Base-by-base conservation (phyloP, 805 yeast genomes). In the Candida sakaeoensis region DNA sequence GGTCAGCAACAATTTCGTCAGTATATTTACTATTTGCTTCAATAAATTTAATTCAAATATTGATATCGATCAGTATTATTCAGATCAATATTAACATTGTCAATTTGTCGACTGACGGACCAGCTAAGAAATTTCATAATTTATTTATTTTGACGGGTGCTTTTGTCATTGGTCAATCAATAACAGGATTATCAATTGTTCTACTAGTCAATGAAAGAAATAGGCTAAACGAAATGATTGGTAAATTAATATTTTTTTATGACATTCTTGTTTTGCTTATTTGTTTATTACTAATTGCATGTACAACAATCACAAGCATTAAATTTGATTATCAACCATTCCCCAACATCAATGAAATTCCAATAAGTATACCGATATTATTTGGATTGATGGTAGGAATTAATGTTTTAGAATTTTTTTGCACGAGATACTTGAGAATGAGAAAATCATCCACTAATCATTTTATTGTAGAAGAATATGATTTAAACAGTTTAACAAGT, bases 401-500 rank as follows among this genome's bases (percentile, higher is more conserved):
- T 1, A 36, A 29, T 15, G n/a, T 48, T 12, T 14, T 44, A 6
- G 33, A 31, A 17, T 39, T 46, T 22, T 15, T 35, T 19, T 42
- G 43, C 29, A 26, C 48, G 1, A 36, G 50, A 35, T 38, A 38
- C 29, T 39, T 40, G 19, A 31, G 52, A 24, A 10, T 16, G 8
- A 33, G 51, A 25, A 35, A 34, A 17, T 27, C 34, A 22, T 37
- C 46, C 1, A 47, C 37, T 6, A 32, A 35, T 25, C 28, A 29
- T 18, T 36, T 50, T 5, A 19, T 13, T 8, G 53, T 45, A 9
- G 53, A 52, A 34, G 47, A 41, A 29, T 39, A 48, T 8, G 43
- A 50, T 36, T 35, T 52, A 17, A 33, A 12, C 12, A 25, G 24
- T 9, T 36, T 52, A 15, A 45, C 47, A 8, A 33, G 29, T 8